phyloP scores from a whole-genome alignment of 805 yeast genomes.

The Wickerhamomyces bisporus region DNA sequence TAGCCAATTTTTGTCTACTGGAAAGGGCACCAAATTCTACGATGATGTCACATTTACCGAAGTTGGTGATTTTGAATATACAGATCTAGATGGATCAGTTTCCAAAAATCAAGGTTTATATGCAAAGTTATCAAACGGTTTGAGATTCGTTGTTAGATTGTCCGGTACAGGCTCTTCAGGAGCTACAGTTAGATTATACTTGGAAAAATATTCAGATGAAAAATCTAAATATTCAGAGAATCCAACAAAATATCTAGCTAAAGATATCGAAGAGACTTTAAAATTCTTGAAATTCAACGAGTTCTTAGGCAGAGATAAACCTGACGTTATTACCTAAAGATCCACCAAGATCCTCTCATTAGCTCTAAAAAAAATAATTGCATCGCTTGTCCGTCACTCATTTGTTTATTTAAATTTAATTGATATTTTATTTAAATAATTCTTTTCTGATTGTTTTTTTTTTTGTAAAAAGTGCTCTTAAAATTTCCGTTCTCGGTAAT shows the following conservation, averaged over 20 bases:
- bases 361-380: no score
- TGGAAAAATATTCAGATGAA: conserved; percentile 77
- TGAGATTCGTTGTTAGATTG: conserved; percentile 81
- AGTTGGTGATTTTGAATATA: conserved; percentile 86
- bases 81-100: conserved; percentile 91
- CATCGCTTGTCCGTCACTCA: no score
- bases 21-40: conserved; percentile 48
- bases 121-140: conserved; percentile 74
- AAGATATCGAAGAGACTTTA: conserved; percentile 59
- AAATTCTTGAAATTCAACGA: conserved; percentile 66
- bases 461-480: no score
- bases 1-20: conserved; percentile 30
- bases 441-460: no score
- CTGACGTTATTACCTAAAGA: conserved; percentile 78
- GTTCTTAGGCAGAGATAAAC: conserved; percentile 74
- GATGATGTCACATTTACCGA: conserved; percentile 52
- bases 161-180: conserved; percentile 98
- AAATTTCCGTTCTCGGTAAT: no score
- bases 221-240: conserved; percentile 37
- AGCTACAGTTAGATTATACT: conserved; percentile 89
- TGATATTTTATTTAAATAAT: no score
- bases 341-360: no score
- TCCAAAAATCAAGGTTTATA: conserved; percentile 84
- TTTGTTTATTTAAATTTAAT: no score
- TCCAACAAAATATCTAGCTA: conserved; percentile 65